Percentiles rank a stretch among this genome's conserved stretches.
phyloP scores from a whole-genome alignment of 2,329 filamentous ascomycete genomes.

The Aspergillus brasiliensis region DNA sequence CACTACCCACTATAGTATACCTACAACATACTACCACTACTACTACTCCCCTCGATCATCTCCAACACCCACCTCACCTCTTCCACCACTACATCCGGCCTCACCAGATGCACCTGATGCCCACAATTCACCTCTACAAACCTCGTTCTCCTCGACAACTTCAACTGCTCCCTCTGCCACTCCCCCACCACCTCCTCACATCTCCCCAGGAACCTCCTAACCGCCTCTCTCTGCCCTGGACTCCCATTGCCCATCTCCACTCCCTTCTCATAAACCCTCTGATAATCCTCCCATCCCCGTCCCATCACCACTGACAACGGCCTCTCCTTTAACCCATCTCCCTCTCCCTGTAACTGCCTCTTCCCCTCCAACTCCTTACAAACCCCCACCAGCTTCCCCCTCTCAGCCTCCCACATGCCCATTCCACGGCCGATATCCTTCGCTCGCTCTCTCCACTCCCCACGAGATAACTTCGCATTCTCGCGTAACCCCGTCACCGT shows the following conservation, averaged over 20 bases:
- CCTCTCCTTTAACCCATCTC: constrained; percentile 26
- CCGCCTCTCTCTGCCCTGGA: constrained; percentile 30
- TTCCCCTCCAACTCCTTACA: constrained; percentile 33
- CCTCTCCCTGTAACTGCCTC: constrained; percentile 31
- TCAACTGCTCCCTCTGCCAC: constrained; percentile 36
- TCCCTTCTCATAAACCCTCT: constrained; percentile 35
- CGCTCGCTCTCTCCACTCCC: constrained; percentile 38
- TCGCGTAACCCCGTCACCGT: constrained; percentile 35
- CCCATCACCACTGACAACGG: constrained; percentile 42
- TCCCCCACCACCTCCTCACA: constrained; percentile 31
- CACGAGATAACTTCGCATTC: constrained; percentile 31
- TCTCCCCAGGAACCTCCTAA: constrained; percentile 31
- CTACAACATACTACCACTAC: background rate
- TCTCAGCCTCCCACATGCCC: constrained; percentile 26
- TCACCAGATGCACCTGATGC: constrained; percentile 41
- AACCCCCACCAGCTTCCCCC: constrained; percentile 21
- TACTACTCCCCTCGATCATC: background rate
- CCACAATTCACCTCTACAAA: constrained; percentile 39
- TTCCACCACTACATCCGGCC: constrained; percentile 40
- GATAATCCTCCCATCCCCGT: constrained; percentile 35
- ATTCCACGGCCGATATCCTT: constrained; percentile 31
- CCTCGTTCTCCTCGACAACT: constrained; percentile 32
- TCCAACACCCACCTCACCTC: constrained; percentile 40
- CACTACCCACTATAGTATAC: background rate
- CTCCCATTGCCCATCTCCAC: constrained; percentile 39